Conservation (phyloP, 352 stramenopile species). For the Phytophthora chlamydospora region DNA sequence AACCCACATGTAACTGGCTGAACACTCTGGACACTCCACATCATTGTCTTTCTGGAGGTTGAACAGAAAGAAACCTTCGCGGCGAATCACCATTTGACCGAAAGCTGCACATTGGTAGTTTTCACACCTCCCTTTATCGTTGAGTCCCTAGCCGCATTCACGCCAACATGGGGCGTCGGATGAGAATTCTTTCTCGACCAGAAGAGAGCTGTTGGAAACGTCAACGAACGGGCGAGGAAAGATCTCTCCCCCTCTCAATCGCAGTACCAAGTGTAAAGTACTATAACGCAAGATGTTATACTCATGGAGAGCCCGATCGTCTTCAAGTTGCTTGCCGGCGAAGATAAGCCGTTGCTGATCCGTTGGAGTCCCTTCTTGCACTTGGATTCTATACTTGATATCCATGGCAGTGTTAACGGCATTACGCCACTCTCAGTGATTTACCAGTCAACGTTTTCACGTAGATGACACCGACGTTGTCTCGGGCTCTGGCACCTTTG, state of each 20-base stretch:
- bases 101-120: constrained; percentile 17
- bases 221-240: not conserved
- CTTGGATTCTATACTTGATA: constrained; percentile 25
- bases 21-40: constrained; percentile 21
- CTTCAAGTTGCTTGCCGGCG: not conserved
- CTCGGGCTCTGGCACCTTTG: too few relatives aligned
- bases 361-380: not conserved
- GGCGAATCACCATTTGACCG: constrained; percentile 26
- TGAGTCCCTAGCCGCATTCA: constrained; percentile 23
- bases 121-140: constrained; percentile 31
- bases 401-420: not conserved
- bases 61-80: constrained; percentile 10
- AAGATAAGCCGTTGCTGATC: not conserved
- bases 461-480: too few relatives aligned
- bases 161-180: constrained; percentile 17
- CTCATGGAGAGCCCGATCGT: not conserved
- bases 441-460: too few relatives aligned
- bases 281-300: not conserved
- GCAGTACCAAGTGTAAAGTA: not conserved
- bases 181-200: constrained; percentile 21
- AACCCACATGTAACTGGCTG: constrained; percentile 33
- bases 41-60: constrained; percentile 19
- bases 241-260: not conserved
- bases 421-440: too few relatives aligned
- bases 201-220: too few relatives aligned